A percentile compares a stretch with the other conserved stretches of the same genome.
Evolutionary conservation across 345 rosid species (phyloP).

Genomic region (Mangifera indica): DNA sequence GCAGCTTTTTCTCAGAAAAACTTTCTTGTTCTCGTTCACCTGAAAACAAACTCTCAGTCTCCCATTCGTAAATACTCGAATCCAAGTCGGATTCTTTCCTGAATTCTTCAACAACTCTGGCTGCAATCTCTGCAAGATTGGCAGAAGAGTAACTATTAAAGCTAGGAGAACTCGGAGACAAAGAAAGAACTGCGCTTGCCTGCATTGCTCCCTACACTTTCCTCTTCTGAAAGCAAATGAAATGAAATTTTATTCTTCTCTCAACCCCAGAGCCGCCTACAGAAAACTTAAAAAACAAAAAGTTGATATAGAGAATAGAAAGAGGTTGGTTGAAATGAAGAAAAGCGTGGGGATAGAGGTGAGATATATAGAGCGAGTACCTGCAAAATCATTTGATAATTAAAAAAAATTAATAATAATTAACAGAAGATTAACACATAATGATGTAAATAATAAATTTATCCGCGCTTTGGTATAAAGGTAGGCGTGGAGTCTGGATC

Average conservation of each 20-base stretch:
- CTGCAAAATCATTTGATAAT: no score
- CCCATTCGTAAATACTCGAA: constrained; percentile 1
- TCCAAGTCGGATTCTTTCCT: constrained; percentile 19
- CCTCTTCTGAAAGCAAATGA: neutral
- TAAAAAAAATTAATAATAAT: no score
- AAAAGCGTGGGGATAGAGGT: neutral
- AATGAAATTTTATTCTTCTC: neutral
- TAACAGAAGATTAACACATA: neutral
- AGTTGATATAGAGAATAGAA: no score
- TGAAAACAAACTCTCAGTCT: neutral
- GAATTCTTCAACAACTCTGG: constrained; percentile 47
- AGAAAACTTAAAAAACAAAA: neutral
- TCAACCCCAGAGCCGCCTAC: no score
- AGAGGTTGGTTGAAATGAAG: neutral
- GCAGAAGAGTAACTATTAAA: constrained; percentile 39
- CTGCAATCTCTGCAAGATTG: constrained; percentile 48
- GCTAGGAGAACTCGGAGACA: constrained; percentile 44
- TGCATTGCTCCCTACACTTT: constrained; percentile 26
- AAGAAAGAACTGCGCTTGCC: constrained; percentile 39
- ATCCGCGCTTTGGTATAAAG: constrained; percentile 14
- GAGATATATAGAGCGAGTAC: neutral
- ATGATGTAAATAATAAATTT: no score
- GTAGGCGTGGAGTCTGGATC: neutral
- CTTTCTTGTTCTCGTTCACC: neutral
- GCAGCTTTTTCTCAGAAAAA: neutral